Base-by-base conservation (phyloP, 495 filamentous ascomycete species). In the Penicillium simplicissimum region DNA sequence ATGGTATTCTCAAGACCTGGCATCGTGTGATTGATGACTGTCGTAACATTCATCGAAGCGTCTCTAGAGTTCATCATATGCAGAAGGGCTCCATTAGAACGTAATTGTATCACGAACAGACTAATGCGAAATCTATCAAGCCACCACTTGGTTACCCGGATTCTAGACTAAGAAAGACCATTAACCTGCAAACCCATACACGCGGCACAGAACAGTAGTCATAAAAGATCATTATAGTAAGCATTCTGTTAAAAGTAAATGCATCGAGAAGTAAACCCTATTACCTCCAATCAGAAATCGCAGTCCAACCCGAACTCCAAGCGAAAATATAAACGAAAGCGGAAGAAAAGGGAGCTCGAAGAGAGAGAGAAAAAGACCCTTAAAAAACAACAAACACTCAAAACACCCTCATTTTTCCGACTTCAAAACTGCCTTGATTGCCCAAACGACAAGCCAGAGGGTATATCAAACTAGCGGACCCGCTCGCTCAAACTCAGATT, bases 391-490 rank as follows among this genome's bases (percentile, higher is more conserved):
- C 17, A 8, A 25, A 31, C 17, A 34, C 49, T 52, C 45, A 28
- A 28, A 42, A 45, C 40, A 57, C 5, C 55, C 28, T 57, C 11
- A 28, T 19, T 55, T 55, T 57, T 45, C 42, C 28, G 51, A 11
- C 31, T 53, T 36, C 14, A 11, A 53, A 19, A n/a, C n/a, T 8
- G 34, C 34, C 36, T 15, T 55, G 3, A 23, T 45, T 1, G 19
- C 42, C 37, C 42, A 45, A 42, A 58, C 28, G 31, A 53, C 15
- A 53, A 53, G 25, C 31, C 43, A 36, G 33, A 49, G 56, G 45
- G 45, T 49, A 43, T 58, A 58, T 51, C 43, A 37, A 58, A 55
- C 35, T 13, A 58, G 45, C 40, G 35, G 40, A 35, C 15, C 40
- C 55, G 40, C 38, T 49, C 45, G 45, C 45, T 48, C 45, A 48